Percentiles rank a stretch among this genome's conserved stretches.
phyloP scores from a whole-genome alignment of 2,329 filamentous ascomycete genomes.

The Hypoxylon sp. region DNA sequence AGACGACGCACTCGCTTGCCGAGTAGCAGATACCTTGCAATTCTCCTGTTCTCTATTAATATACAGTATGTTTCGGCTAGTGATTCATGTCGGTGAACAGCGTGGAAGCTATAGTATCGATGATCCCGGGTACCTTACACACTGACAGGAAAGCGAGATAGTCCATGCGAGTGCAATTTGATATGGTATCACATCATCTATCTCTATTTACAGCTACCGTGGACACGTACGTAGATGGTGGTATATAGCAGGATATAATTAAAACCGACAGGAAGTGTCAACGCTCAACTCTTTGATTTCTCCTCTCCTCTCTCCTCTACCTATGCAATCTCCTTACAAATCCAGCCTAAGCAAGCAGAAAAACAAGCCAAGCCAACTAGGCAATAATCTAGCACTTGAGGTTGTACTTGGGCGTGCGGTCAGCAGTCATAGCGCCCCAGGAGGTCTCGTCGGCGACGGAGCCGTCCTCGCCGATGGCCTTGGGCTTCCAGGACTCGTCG shows the following conservation, averaged over 20 bases:
- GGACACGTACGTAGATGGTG: constrained; percentile 20
- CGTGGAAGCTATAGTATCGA: no score
- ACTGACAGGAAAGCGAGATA: not conserved
- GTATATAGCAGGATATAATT: constrained; percentile 38
- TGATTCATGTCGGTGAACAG: no score
- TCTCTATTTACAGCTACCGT: constrained; percentile 24
- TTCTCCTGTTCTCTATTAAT: not conserved
- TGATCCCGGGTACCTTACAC: no score
- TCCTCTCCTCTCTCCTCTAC: not conserved
- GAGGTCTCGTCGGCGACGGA: constrained; percentile 73
- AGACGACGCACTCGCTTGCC: constrained; percentile 22
- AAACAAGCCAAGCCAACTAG: constrained; percentile 4
- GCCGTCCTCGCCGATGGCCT: constrained; percentile 74
- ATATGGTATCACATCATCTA: constrained; percentile 38
- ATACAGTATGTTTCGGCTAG: no score
- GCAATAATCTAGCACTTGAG: constrained; percentile 49
- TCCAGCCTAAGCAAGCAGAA: constrained; percentile 7
- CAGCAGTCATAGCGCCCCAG: constrained; percentile 77
- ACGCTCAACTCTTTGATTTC: constrained; percentile 14
- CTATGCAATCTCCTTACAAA: not conserved
- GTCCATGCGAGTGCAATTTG: not conserved
- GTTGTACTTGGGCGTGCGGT: constrained; percentile 69
- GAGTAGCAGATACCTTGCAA: not conserved
- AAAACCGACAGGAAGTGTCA: constrained; percentile 19
- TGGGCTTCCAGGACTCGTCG: constrained; percentile 80